A percentile compares a stretch with the other conserved stretches of the same genome.
Conservation (phyloP, 108 stramenopile species). For the Cylindrotheca closterium region DNA sequence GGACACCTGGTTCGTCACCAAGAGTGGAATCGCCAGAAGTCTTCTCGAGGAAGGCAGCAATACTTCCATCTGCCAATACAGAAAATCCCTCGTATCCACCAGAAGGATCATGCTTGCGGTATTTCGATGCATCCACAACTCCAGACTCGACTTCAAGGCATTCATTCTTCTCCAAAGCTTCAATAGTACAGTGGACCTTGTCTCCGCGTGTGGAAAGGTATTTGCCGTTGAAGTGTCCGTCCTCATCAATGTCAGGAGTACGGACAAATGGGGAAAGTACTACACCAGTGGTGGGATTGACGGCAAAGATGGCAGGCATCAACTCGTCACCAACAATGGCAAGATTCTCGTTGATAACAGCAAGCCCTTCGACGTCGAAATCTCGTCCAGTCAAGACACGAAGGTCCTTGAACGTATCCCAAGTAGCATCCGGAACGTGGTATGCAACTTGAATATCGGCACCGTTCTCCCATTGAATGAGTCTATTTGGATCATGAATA, state of each 20-base stretch:
- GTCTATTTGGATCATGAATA: slow-evolving; percentile 33
- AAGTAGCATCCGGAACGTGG: slow-evolving; percentile 25
- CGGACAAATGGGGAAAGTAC: slow-evolving; percentile 31
- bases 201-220: slow-evolving; percentile 37
- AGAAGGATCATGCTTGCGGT: slow-evolving; percentile 35
- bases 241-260: slow-evolving; percentile 35
- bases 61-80: slow-evolving; percentile 27
- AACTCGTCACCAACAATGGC: slow-evolving; percentile 42
- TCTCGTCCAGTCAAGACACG: slow-evolving; percentile 43
- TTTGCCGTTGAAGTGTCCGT: slow-evolving; percentile 23
- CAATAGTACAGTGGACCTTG: slow-evolving; percentile 42
- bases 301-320: slow-evolving; percentile 40
- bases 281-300: slow-evolving; percentile 36
- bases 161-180: slow-evolving; percentile 25
- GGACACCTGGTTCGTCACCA: slow-evolving; percentile 34
- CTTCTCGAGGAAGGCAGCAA: slow-evolving; percentile 39
- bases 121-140: slow-evolving; percentile 23
- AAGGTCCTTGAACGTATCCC: slow-evolving; percentile 30
- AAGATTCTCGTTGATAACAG: slow-evolving; percentile 37
- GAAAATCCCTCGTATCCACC: slow-evolving; percentile 42
- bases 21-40: slow-evolving; percentile 28
- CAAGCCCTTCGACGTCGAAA: slow-evolving; percentile 40
- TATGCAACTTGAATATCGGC: slow-evolving; percentile 43
- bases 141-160: slow-evolving; percentile 16
- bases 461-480: slow-evolving; percentile 42